Evolutionary conservation across 1,139 yeast genomes (phyloP), one percentile per base, ranked within the genome.

Genomic region (Candida sojae): DNA sequence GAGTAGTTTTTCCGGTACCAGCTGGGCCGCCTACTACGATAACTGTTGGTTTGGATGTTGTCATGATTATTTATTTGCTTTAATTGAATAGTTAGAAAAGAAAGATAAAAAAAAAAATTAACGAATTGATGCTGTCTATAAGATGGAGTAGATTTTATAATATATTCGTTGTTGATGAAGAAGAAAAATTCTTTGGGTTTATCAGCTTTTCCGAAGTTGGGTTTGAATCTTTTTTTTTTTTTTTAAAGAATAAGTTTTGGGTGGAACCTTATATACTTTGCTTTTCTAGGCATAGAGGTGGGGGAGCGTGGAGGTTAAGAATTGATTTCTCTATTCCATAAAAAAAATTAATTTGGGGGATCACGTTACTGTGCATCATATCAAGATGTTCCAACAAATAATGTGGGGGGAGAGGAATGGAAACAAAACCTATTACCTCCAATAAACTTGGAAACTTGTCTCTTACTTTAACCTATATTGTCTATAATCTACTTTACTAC

Each of bases 1-100:
- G 78, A 1, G 97, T 88, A 31, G 95, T 78, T 64, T 92, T 92
- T 2, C 98, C 98, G 2, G 96, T 87, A 10, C 97, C 97, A 0
- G 97, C 91, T 1, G 98, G 96, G 0, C 99, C 99, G 2, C 95
- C 96, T 13, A 75, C 79, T 9, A 76, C 75, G 31, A 74, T 64
- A 4, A 75, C 71, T 1, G 64, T 63, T n/a, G 60, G 46, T 38
- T 37, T 33, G 13, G 31, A 33, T 26, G 53, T 26, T 52, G 29
- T 31, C 36, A 32, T 40, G 7, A 7, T 29, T 21, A 10, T 21
- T 36, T 8, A 9, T 36, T 36, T 25, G 21, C 21, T 17, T 17
- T 17, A 17, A 17, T 17, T 17, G 21, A 17, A 17, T 17, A 17
- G 21, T 17, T 17, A 3, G 21, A 17, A 17, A 17, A 17, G 21